Conservation (phyloP, 140 eudicot species). For the Anethum foeniculum region DNA sequence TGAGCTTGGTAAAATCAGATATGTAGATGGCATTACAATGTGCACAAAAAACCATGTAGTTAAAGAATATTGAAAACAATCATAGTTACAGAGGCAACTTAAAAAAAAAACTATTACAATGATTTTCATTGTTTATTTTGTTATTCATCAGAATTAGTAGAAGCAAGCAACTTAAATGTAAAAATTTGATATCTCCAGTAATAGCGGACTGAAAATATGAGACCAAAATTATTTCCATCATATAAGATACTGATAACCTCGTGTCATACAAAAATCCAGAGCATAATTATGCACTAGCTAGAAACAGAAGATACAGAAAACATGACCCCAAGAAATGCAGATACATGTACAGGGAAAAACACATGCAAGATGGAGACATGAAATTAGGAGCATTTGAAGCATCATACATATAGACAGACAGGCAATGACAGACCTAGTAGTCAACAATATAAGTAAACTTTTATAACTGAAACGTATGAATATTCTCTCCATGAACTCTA, state of each 20-base stretch:
- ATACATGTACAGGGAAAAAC: neutral
- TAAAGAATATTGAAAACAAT: neutral
- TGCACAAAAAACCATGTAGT: neutral
- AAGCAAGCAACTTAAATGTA: neutral
- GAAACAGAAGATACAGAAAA: neutral
- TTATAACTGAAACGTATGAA: neutral
- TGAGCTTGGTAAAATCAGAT: neutral
- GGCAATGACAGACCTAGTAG: neutral
- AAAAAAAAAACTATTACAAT: neutral
- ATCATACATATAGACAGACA: neutral
- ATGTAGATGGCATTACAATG: neutral
- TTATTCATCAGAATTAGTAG: neutral
- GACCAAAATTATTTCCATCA: neutral
- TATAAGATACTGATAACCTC: neutral
- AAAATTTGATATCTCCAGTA: neutral
- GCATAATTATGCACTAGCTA: neutral
- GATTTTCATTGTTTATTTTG: neutral
- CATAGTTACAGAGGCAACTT: neutral
- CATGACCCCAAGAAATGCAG: neutral
- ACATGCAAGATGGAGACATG: neutral
- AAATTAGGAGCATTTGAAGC: neutral
- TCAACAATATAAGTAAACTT: neutral
- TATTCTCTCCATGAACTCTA: neutral
- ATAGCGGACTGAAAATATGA: neutral
- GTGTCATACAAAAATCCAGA: neutral